These are phyloP conservation scores for Thielaviopsis musarum DNA, from an alignment of 2,329 filamentous ascomycete genomes.

Conservation along the genomic window DNA sequence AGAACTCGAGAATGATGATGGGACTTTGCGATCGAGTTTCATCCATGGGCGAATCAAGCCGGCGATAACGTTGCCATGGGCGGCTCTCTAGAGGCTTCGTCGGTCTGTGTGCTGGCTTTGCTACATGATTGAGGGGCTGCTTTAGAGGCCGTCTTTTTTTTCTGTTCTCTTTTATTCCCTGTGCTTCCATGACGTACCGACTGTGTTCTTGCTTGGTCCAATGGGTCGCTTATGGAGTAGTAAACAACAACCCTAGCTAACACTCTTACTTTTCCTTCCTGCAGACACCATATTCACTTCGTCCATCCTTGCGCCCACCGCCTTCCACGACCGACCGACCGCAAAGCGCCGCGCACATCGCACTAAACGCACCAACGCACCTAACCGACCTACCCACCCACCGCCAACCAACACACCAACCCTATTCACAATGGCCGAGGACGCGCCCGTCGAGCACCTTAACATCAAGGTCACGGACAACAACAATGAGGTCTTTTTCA, in stretches of 20 bases:
- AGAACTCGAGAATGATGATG: too few species aligned
- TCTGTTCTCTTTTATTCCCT: neutral
- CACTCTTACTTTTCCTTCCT: neutral
- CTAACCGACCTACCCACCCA: neutral
- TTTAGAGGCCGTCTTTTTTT: neutral
- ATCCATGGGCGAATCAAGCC: too few species aligned
- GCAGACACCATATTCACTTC: neutral
- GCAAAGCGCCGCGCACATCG: neutral
- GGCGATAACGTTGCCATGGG: too few species aligned
- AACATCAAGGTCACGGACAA: constrained; percentile 99
- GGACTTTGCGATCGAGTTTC: too few species aligned
- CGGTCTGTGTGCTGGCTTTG: neutral
- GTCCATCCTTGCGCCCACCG: neutral
- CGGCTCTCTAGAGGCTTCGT: neutral
- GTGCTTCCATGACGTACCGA: neutral
- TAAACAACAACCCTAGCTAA: neutral
- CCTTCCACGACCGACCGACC: neutral
- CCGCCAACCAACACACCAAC: constrained; percentile 21
- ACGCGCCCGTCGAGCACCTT: constrained; percentile 56
- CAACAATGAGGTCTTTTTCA: constrained; percentile 99
- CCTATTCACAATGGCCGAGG: constrained; percentile 15
- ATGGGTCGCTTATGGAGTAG: neutral
- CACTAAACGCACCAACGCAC: neutral
- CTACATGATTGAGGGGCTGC: neutral
- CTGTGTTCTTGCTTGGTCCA: neutral